Conservation (phyloP, 176 grass and related monocot genomes). For the Saccharum spontaneum region DNA sequence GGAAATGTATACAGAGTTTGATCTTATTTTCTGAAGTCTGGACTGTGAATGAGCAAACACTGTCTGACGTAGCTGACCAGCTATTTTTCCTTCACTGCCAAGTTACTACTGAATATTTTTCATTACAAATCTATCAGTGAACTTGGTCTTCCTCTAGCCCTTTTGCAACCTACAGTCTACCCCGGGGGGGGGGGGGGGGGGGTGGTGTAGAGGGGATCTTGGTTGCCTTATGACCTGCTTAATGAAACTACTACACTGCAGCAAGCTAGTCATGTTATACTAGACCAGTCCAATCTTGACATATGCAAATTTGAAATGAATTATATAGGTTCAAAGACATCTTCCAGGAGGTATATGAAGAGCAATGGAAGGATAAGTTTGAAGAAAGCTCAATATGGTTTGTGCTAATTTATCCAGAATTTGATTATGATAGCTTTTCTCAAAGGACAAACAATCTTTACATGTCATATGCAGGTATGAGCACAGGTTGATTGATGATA, state of each 20-base stretch:
- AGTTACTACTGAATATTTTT: slow-evolving; percentile 5
- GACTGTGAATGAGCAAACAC: not conserved
- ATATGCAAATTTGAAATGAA: slow-evolving; percentile 23
- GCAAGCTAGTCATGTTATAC: not conserved
- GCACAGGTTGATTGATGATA: slow-evolving; percentile 96
- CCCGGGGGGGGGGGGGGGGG: too few relatives aligned
- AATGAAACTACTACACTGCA: not conserved
- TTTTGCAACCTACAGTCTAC: not conserved
- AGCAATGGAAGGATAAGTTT: slow-evolving; percentile 82
- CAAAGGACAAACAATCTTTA: slow-evolving; percentile 14
- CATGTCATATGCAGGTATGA: slow-evolving; percentile 71
- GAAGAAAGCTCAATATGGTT: slow-evolving; percentile 85
- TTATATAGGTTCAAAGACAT: slow-evolving; percentile 95
- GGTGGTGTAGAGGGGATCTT: not conserved
- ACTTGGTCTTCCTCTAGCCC: not conserved
- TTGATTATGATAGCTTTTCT: slow-evolving; percentile 6
- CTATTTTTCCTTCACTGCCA: not conserved
- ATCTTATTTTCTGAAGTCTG: slow-evolving; percentile 7
- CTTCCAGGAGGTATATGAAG: slow-evolving; percentile 93
- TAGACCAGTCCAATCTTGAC: slow-evolving; percentile 32
- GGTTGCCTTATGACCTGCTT: not conserved
- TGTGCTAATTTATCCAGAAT: slow-evolving; percentile 36
- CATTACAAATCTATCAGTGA: not conserved
- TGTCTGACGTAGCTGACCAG: slow-evolving; percentile 5
- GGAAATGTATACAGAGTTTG: slow-evolving; percentile 22